Conservation (phyloP, 768 basidiomycete species). For the Floccularia luteovirens region DNA sequence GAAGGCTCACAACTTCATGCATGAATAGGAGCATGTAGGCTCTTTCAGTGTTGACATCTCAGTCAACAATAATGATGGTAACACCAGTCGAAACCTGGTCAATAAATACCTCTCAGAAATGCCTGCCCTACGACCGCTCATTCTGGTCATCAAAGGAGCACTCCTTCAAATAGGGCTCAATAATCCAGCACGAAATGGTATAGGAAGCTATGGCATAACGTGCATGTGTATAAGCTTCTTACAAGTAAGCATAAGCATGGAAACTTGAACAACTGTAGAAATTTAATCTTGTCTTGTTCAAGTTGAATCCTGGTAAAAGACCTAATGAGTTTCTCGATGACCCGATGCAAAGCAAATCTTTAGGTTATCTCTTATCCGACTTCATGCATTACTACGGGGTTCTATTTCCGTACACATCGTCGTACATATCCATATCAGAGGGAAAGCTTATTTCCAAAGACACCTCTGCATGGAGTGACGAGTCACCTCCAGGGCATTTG, state of each 20-base stretch:
- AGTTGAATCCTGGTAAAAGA: slow-evolving; percentile 59
- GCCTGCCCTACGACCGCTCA: slow-evolving; percentile 52
- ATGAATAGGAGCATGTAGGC: slow-evolving; percentile 23
- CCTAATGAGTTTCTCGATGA: slow-evolving; percentile 31
- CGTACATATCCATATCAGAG: slow-evolving; percentile 30
- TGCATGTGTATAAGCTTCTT: slow-evolving; percentile 63
- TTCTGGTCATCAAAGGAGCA: slow-evolving; percentile 58
- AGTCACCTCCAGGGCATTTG: slow-evolving; percentile 16
- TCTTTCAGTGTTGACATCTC: slow-evolving; percentile 58
- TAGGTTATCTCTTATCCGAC: slow-evolving; percentile 55
- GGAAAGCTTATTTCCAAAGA: slow-evolving; percentile 26
- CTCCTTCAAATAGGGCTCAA: slow-evolving; percentile 51
- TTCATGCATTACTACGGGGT: slow-evolving; percentile 63
- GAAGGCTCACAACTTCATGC: not conserved
- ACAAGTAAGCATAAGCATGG: slow-evolving; percentile 36
- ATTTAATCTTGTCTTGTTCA: not conserved
- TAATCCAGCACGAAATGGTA: slow-evolving; percentile 52
- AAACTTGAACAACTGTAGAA: not conserved
- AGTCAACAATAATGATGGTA: slow-evolving; percentile 54
- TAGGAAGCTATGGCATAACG: slow-evolving; percentile 61
- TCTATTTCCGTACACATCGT: slow-evolving; percentile 27
- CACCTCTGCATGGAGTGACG: slow-evolving; percentile 21
- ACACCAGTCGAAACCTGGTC: slow-evolving; percentile 43
- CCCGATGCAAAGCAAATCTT: slow-evolving; percentile 40
- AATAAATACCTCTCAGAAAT: slow-evolving; percentile 42